These are phyloP conservation scores for Lavandula angustifolia DNA, from an alignment of 257 asterid species.

Conservation along the genomic window DNA sequence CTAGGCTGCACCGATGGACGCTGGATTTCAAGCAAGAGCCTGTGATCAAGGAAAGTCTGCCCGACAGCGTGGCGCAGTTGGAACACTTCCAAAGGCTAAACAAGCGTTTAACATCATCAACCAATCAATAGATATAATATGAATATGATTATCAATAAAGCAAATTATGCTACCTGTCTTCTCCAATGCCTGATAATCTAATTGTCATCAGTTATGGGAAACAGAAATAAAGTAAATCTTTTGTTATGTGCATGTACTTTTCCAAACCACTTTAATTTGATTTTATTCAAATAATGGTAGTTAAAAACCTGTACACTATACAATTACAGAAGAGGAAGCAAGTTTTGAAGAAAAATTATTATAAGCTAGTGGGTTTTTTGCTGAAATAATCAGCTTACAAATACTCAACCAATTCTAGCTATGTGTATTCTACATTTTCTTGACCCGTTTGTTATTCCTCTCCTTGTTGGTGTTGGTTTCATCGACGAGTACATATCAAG, in stretches of 20 bases:
- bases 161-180: background rate
- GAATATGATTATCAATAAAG: slow-evolving; percentile 1
- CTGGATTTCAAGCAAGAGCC: slow-evolving; percentile 38
- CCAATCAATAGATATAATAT: background rate
- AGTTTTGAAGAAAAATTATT: slow-evolving; percentile 23
- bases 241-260: background rate
- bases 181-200: background rate
- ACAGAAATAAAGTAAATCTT: background rate
- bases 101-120: slow-evolving; percentile 22
- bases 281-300: background rate
- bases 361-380: slow-evolving; percentile 21
- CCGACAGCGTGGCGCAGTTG: slow-evolving; percentile 28
- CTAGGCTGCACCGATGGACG: slow-evolving; percentile 41
- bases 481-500: slow-evolving; percentile 41
- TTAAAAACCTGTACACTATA: slow-evolving; percentile 12
- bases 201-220: background rate
- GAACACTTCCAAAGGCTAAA: slow-evolving; percentile 26
- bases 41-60: slow-evolving; percentile 36
- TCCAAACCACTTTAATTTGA: background rate
- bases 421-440: slow-evolving; percentile 36
- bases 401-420: slow-evolving; percentile 24
- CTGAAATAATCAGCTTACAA: slow-evolving; percentile 35
- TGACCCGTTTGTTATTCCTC: slow-evolving; percentile 22
- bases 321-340: slow-evolving; percentile 5
- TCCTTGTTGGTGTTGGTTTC: slow-evolving; percentile 34